phyloP scores from a whole-genome alignment of 805 yeast species.

The Candida namnaoensis region DNA sequence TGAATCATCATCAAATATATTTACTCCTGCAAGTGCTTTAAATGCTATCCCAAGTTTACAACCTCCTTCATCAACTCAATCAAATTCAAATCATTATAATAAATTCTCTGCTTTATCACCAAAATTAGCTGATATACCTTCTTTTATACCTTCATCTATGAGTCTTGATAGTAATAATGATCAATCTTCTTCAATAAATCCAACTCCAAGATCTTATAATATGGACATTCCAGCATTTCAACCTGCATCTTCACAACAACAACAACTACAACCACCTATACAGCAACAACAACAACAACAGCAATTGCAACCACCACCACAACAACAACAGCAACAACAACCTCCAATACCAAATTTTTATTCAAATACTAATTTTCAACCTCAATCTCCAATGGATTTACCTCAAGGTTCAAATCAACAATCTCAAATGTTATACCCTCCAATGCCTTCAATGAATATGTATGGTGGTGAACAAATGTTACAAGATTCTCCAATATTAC shows the following conservation, averaged over 20 bases:
- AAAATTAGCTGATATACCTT: constrained; percentile 24
- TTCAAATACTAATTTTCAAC: too few species aligned
- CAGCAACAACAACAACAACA: constrained; percentile 1
- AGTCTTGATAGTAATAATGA: background rate
- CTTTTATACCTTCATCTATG: constrained; percentile 16
- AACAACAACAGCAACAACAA: constrained; percentile 1
- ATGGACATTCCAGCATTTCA: constrained; percentile 25
- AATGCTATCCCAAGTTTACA: constrained; percentile 2
- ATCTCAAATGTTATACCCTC: background rate
- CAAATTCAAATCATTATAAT: constrained; percentile 3
- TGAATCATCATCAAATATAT: constrained; percentile 45
- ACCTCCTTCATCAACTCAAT: constrained; percentile 2
- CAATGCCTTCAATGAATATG: background rate
- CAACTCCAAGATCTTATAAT: constrained; percentile 22
- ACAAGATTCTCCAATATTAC: background rate
- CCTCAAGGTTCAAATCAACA: background rate
- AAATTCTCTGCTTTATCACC: constrained; percentile 27
- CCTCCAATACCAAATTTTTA: too few species aligned
- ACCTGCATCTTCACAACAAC: constrained; percentile 1
- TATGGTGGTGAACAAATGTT: background rate
- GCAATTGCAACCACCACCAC: background rate
- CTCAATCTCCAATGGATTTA: too few species aligned
- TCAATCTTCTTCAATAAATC: constrained; percentile 3
- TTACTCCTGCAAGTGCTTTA: constrained; percentile 24
- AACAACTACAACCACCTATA: constrained; percentile 2